Evolutionary conservation across 371 early-diverging fungal species (phyloP), one percentile per base, ranked within the genome.

Genomic region (Basidiobolus meristosporus): DNA sequence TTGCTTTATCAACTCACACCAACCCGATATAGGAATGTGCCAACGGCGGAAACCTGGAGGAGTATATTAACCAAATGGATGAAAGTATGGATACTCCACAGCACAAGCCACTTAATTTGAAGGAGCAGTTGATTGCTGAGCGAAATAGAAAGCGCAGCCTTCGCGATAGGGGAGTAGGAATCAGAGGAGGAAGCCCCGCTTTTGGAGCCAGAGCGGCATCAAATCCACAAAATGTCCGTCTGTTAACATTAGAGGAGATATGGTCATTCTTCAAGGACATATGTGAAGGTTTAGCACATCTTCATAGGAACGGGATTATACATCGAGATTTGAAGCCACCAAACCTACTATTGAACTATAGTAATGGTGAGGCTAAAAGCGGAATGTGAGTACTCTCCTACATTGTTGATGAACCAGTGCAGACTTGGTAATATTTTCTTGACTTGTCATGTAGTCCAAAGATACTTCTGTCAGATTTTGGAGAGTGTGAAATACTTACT

Each of bases 41-140:
- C 9, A 90, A 91, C 46, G 96, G 91, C 16, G 93, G 96, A 2
- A 93, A 86, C 47, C 63, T 96, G 23, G 91, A 95, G 53, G 92
- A 95, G 42, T 95, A 72, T 47, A 65, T 92, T 37, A 69, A 65
- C 37, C 51, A 39, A 22, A 19, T 33, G 11, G 7, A 26, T 16
- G 33, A 28, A 20, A 31, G 20, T 31, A 23, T 28, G 9, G 5
- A 20, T 15, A 7, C n/a, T n/a, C n/a, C n/a, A n/a, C n/a, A n/a
- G n/a, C n/a, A n/a, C n/a, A n/a, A n/a, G n/a, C n/a, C n/a, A n/a
- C n/a, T n/a, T n/a, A n/a, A n/a, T n/a, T n/a, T n/a, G n/a, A n/a
- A 41, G 33, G 31, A 41, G 23, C 31, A 34, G 3, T 31, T 17
- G 18, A 30, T 31, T 17, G 12, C 17, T 31, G 21, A 32, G 41